Base-by-base conservation (phyloP, 208 protist species). In the Crithidia fasciculata region DNA sequence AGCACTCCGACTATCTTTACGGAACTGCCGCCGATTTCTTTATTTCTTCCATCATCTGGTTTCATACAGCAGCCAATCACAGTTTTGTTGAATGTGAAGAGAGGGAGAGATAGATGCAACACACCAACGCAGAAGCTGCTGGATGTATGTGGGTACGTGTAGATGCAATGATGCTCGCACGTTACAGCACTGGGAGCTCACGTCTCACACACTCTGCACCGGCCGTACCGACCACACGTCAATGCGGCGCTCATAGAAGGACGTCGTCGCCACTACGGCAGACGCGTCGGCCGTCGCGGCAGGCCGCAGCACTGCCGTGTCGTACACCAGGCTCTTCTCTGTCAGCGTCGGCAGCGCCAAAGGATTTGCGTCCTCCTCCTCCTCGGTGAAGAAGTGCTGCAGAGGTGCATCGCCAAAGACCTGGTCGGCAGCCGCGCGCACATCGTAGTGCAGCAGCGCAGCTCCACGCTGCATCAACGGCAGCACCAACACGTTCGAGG, bases 381-480 rank as follows among this genome's bases (percentile, higher is more conserved):
- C 50, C 15, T 58, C 69, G 43, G 57, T n/a, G 9, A 74, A 80
- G 28, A 83, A 69, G 49, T 77, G 69, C 44, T 18, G 37, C 57
- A 80, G 57, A 53, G 76, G 61, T 56, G 73, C 28, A 5, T 62
- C 9, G 3, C 74, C 78, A 66, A 93, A 94, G 0, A 89, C 82
- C 12, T 78, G 69, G 40, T 68, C 78, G 19, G 53, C 78, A 3
- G 80, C 28, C 16, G 49, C 65, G 43, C 2, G 59, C 56, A 85
- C 71, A 59, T 90, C 73, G 81, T 94, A 94, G 10, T 69, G 75
- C 59, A 95, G 65, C 52, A 93, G 55, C 18, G 85, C 92, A n/a
- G 90, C 88, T 3, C 92, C 92, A 40, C 89, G 74, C 65, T 96
- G 92, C 92, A 96, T 96, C 43, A 95, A 78, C 55, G 92, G 92